Percentiles rank a stretch among this genome's conserved stretches.
Evolutionary conservation across 176 grass and related monocot genomes (phyloP).

Genomic region (Bothriochloa decipiens): DNA sequence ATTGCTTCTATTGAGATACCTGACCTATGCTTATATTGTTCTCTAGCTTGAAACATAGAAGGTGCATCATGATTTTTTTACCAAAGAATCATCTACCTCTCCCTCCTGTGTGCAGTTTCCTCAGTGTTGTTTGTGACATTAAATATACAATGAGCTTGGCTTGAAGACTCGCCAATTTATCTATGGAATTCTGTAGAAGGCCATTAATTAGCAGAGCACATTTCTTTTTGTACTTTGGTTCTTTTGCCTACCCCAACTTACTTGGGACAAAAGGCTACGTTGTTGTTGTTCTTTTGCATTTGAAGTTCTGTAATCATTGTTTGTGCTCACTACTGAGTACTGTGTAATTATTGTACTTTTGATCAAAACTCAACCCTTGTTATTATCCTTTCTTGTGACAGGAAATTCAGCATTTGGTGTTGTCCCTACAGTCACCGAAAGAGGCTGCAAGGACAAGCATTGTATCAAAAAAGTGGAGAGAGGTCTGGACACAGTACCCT

Average conservation of each 20-base stretch:
- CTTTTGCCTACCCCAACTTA: too few relatives aligned
- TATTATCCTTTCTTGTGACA: background rate
- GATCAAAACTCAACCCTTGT: background rate
- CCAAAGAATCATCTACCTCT: too few relatives aligned
- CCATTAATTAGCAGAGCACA: too few relatives aligned
- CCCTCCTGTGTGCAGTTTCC: too few relatives aligned
- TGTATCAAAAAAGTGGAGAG: conserved; percentile 21
- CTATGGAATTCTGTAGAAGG: too few relatives aligned
- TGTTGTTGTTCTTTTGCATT: too few relatives aligned
- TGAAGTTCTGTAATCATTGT: background rate
- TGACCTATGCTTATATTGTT: background rate
- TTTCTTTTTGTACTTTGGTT: too few relatives aligned
- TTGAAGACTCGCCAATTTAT: too few relatives aligned
- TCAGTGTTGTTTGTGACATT: too few relatives aligned
- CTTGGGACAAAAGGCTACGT: too few relatives aligned
- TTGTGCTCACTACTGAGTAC: background rate
- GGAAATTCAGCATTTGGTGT: background rate
- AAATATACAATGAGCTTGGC: too few relatives aligned
- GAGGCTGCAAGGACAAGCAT: conserved; percentile 29
- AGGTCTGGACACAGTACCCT: background rate
- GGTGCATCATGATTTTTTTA: too few relatives aligned
- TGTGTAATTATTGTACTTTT: background rate
- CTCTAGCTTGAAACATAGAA: background rate
- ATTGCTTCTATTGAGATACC: background rate
- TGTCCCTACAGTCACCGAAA: conserved; percentile 22